Conservation (phyloP, 1,284 basidiomycete species). For the Flammula alnicola region DNA sequence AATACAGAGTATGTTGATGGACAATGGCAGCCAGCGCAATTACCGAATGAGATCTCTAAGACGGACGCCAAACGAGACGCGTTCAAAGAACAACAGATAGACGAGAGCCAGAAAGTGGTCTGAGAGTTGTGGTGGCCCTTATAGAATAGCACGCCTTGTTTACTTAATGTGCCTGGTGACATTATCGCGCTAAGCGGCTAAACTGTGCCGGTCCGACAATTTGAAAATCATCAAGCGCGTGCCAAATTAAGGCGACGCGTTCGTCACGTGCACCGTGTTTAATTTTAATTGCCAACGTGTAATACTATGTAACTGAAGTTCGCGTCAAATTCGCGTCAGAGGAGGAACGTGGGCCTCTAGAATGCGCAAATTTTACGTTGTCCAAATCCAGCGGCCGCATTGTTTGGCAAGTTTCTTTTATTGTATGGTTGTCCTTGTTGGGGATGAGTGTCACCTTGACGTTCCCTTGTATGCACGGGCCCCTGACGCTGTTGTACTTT, state of each 20-base stretch:
- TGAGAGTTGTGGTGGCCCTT: background rate
- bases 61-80: background rate
- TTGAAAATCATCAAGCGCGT: background rate
- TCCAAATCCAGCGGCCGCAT: no score
- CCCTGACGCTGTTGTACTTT: no score
- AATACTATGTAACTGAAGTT: no score
- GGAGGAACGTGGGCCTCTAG: no score
- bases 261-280: conserved; percentile 11
- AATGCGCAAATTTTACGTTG: no score
- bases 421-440: no score
- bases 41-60: background rate
- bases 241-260: conserved; percentile 4
- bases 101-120: background rate
- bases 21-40: conserved; percentile 7
- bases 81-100: background rate
- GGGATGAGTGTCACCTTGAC: no score
- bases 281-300: no score
- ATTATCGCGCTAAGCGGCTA: no score
- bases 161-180: conserved; percentile 5
- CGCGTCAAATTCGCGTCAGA: no score
- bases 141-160: background rate
- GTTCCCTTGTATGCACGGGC: no score
- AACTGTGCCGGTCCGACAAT: background rate
- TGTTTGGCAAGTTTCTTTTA: no score
- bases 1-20: background rate